Evolutionary conservation across 768 basidiomycete genomes (phyloP), one percentile per base, ranked within the genome.

Genomic region (Lactarius indigo): DNA sequence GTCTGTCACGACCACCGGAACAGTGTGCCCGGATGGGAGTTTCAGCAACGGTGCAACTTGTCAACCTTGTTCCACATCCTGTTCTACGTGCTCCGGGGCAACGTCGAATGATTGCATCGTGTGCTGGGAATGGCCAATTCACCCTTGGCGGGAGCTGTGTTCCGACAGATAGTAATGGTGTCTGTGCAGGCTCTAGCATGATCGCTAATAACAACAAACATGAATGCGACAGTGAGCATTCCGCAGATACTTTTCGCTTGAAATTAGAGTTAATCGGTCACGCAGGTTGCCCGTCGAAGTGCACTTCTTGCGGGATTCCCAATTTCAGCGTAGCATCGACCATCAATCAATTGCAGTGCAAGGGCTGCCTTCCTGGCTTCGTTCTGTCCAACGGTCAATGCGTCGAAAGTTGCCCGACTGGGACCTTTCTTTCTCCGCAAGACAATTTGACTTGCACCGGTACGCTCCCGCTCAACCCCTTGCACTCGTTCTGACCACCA

Each of bases 181-280:
- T 91, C 10, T 96, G 94, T 77, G 78, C 83, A 55, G 87, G 86
- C 8, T 82, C 90, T 12, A 84, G 80, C 56, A 78, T 91, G 68
- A 84, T 95, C 41, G 92, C 86, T 26, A 90, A 96, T 70, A 92
- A 92, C 71, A 82, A 83, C 74, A 95, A 94, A 77, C 78, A 83
- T n/a, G 85, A 87, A 71, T 96, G 94, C 73, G 91, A 95, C 72
- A 84, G 92, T 93, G 72, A 76, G 89, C 82, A 44, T 61, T 31
- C 41, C 59, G 56, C 1, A 6, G 3, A 57, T 50, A 63, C 20
- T 26, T 59, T 20, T 18, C n/a, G 0, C 42, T 37, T 55, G 26
- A 26, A 57, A 30, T 67, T 31, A 47, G 61, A 35, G 69, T 66
- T 37, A 23, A 66, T 23, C 42, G 47, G 64, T 50, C 64, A 61